Evolutionary conservation across 345 rosid species (phyloP), one percentile per base, ranked within the genome.

Genomic region (Citrus australasica): DNA sequence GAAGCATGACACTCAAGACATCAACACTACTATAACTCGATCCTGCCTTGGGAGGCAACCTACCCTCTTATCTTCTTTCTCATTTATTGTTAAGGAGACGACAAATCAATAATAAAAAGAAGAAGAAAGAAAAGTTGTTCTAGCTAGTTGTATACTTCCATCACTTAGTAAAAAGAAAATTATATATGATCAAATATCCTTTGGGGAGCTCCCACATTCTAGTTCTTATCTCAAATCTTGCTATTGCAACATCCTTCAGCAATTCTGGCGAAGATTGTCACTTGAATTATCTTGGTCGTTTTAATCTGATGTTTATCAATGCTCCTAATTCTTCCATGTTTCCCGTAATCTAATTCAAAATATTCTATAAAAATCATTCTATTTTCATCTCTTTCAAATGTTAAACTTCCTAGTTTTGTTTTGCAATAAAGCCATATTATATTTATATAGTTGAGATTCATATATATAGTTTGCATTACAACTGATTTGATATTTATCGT

Each of bases 11-110:
- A 79, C 90, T 87, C 71, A 80, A 76, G 86, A 87, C 94, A 91
- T 81, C 87, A 91, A 88, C 98, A 89, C 87, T 76, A 75, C 70
- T 74, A 63, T 79, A 55, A 85, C 75, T 89, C 87, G 90, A 85
- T 89, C 92, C 85, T 86, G 90, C 88, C 87, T 79, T 79, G 79
- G 96, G 94, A 89, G 89, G 92, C 96, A 91, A 83, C 92, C 86
- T 79, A 84, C 88, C 90, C 7, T 68, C 81, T 80, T 73, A 78
- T 61, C 73, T 64, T 10, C 30, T 28, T 46, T 51, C 78, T 74
- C 78, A 13, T 27, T 63, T 67, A 32, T n/a, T 63, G 33, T 42
- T 42, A 46, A 48, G 59, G 2, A 56, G 48, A 73, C 16, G 55
- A 79, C 59, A 79, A 24, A 62, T 17, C 3, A 60, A 67, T 59